These are phyloP conservation scores for Massariosphaeria phaeospora DNA, from an alignment of 495 filamentous ascomycete species.

Conservation along the genomic window DNA sequence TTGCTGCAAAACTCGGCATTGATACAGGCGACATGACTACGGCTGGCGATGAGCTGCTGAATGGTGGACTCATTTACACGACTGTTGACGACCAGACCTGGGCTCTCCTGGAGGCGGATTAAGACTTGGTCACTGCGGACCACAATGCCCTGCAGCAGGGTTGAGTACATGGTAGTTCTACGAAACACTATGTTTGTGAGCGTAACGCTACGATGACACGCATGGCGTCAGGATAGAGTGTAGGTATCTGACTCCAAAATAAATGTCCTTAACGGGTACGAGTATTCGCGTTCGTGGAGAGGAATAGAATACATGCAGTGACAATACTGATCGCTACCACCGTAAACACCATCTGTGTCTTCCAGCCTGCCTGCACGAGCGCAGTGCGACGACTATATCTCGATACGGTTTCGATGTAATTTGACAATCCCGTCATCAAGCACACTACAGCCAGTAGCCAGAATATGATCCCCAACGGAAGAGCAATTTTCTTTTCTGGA, in stretches of 20 bases:
- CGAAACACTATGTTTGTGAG: background rate
- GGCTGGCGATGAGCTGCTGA: constrained; percentile 73
- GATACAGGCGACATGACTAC: constrained; percentile 61
- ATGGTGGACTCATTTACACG: constrained; percentile 72
- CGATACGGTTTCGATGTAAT: constrained; percentile 83
- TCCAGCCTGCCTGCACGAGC: constrained; percentile 89
- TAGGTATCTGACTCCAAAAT: background rate
- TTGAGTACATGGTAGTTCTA: background rate
- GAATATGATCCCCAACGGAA: constrained; percentile 83
- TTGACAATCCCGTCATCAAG: constrained; percentile 69
- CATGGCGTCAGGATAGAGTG: background rate
- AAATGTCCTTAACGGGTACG: background rate
- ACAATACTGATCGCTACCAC: constrained; percentile 75
- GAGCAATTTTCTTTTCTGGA: constrained; percentile 64
- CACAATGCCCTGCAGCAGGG: too few species aligned
- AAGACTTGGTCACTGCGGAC: background rate
- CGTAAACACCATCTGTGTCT: constrained; percentile 78
- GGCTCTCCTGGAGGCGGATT: constrained; percentile 37
- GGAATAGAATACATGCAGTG: constrained; percentile 66
- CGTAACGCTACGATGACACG: background rate
- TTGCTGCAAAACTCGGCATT: constrained; percentile 60
- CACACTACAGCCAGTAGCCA: constrained; percentile 76
- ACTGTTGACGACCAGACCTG: constrained; percentile 73
- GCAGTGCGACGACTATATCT: constrained; percentile 73
- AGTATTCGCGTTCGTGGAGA: constrained; percentile 49